Evolutionary conservation across 1,284 basidiomycete genomes (phyloP), one percentile per base, ranked within the genome.

Genomic region (Ceratorhiza oryzae-sativae): DNA sequence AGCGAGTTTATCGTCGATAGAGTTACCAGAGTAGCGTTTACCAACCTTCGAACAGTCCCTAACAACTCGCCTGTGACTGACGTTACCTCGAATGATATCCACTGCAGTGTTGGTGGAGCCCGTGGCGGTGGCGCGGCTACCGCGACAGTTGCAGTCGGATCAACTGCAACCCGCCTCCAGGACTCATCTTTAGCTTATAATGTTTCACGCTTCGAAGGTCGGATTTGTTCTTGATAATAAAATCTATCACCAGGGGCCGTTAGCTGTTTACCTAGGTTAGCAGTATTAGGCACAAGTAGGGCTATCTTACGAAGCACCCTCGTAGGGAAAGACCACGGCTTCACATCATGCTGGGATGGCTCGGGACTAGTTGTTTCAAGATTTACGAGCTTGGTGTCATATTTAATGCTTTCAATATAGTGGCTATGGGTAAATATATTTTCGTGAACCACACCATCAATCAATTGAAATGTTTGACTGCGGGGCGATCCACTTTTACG

Each of bases 291-390:
- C n/a, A n/a, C 60, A 12, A 34, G 30, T 39, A 45, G 1, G 27
- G 39, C 6, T 34, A 18, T 23, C 13, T 13, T 39, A 13, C 42
- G 63, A 13, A 12, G n/a, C 65, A 46, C 27, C n/a, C 23, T 68
- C 27, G 53, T 34, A 70, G 67, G 84, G 46, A 84, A 85, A 74
- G 84, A 84, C 4, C 83, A 84, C 1, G 41, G 25, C 1, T 80
- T 81, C 15, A 84, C 81, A 2, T 82, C 81, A 0, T 74, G 80
- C 0, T 86, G 84, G 77, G 76, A 85, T 72, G 84, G 83, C 12
- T 83, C 83, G 85, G 83, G 42, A 74, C 82, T 23, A 83, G 85
- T 39, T 86, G 84, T 83, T 85, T 84, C 48, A 86, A 85, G 80
- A 83, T 86, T 39, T 86, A 85, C 75, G 79, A 82, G 2, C 82